phyloP scores from a whole-genome alignment of 768 basidiomycete species.

The Leccinum barrowsii region DNA sequence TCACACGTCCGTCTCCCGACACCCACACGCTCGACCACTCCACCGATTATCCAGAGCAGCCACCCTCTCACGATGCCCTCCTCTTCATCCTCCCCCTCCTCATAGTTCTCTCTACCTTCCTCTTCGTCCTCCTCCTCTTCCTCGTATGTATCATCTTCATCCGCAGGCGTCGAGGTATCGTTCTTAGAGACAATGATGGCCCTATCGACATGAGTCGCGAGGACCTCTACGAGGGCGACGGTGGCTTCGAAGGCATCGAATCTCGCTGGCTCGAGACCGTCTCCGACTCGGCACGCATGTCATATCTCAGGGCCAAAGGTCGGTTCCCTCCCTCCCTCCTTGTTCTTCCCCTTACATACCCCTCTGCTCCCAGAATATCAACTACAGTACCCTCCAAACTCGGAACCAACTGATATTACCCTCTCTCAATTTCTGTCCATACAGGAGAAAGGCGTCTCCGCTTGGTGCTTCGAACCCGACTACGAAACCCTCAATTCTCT shows the following conservation, averaged over 20 bases:
- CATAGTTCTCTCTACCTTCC: conserved; percentile 88
- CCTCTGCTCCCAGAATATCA: conserved; percentile 58
- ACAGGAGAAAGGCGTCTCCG: conserved; percentile 98
- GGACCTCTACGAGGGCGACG: conserved; percentile 86
- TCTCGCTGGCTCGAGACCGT: conserved; percentile 89
- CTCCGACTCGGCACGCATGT: conserved; percentile 57
- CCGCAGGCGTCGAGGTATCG: conserved; percentile 71
- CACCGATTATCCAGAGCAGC: conserved; percentile 22
- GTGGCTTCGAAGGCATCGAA: conserved; percentile 91
- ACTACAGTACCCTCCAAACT: conserved; percentile 88
- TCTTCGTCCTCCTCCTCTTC: conserved; percentile 90
- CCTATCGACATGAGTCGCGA: conserved; percentile 92
- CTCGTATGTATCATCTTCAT: conserved; percentile 86
- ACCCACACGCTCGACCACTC: background rate
- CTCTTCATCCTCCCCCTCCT: conserved; percentile 90
- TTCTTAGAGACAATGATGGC: conserved; percentile 81
- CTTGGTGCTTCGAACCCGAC: conserved; percentile 99
- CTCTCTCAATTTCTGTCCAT: conserved; percentile 98
- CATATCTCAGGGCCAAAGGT: conserved; percentile 90
- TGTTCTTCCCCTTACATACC: conserved; percentile 2
- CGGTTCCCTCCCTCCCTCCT: conserved; percentile 18
- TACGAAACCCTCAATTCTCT: conserved; percentile 92
- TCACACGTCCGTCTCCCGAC: conserved; percentile 4
- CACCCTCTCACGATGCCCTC: conserved; percentile 56
- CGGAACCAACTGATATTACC: conserved; percentile 96